Evolutionary conservation across 495 filamentous ascomycete species (phyloP), one percentile per base, ranked within the genome.

Genomic region (Neurospora sp.): DNA sequence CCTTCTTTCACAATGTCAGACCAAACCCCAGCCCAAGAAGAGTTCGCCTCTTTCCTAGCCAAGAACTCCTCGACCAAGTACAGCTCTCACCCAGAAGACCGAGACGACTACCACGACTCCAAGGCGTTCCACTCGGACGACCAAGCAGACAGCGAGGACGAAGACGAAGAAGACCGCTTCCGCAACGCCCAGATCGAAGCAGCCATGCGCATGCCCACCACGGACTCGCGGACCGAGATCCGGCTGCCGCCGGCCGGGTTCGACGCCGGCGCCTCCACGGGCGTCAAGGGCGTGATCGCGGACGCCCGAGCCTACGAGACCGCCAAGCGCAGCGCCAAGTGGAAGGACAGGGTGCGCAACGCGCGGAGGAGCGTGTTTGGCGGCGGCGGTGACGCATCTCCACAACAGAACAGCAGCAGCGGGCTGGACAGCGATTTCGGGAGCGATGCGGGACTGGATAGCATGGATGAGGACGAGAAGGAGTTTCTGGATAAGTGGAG

Each of bases 201-300:
- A 74, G 85, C 85, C 75, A 90, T 87, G 86, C 81, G 85, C 39
- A 85, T 84, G 76, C 87, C 87, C 65, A 85, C 86, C 77, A 79
- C 86, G 69, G 83, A 86, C 77, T 76, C 73, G 71, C 84, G 87
- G 77, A 83, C 85, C 69, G 79, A 79, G 68, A 84, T 91, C 78
- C 90, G 86, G 73, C 81, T 88, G 73, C 88, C 86, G 37, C 85
- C 85, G 37, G 82, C 83, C 18, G 87, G 88, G 70, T 95, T 91
- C 82, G 89, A 96, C 76, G 88, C 88, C 74, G 92, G 96, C 77
- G 79, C 82, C 68, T 83, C 83, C 31, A 96, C 96, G n/a, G 96
- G 96, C 37, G 96, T 97, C 71, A 98, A 98, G 84, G 96, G 96
- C 75, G 96, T 99, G 80, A 98, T 99, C 74, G 94, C 96, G 75